Conservation (phyloP, 2,329 filamentous ascomycete species). For the Fusarium subglutinans region DNA sequence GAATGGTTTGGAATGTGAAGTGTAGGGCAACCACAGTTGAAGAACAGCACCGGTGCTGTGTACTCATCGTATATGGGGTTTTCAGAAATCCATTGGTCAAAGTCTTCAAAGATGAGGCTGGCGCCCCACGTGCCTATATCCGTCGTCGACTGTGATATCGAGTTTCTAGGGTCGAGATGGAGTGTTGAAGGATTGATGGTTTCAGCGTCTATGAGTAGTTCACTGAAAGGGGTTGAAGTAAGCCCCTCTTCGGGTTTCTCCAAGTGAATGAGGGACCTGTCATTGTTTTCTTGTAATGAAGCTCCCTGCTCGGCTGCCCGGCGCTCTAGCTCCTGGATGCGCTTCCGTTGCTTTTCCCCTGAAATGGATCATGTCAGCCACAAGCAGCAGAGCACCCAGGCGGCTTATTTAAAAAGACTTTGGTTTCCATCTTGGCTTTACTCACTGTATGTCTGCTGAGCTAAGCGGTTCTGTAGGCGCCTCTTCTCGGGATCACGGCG, state of each 20-base stretch:
- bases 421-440: background rate
- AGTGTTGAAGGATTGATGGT: slow-evolving; percentile 34
- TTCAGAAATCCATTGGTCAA: slow-evolving; percentile 31
- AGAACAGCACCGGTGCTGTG: slow-evolving; percentile 21
- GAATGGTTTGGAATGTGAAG: slow-evolving; percentile 37
- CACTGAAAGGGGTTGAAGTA: background rate
- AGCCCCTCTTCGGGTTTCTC: background rate
- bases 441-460: slow-evolving; percentile 64
- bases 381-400: background rate
- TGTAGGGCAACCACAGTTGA: slow-evolving; percentile 40
- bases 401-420: background rate
- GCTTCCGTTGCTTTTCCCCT: slow-evolving; percentile 44
- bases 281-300: background rate
- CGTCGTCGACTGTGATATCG: background rate
- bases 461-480: slow-evolving; percentile 41
- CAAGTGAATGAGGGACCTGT: background rate
- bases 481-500: slow-evolving; percentile 41
- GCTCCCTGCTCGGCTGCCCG: slow-evolving; percentile 20
- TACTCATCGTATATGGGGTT: slow-evolving; percentile 2
- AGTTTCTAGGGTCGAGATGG: background rate
- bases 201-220: background rate
- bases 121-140: slow-evolving; percentile 2
- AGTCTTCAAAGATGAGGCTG: slow-evolving; percentile 1
- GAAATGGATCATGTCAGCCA: slow-evolving; percentile 40
- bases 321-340: slow-evolving; percentile 41